Evolutionary conservation across 2,329 filamentous ascomycete genomes (phyloP).

Genomic region (Aspergillus tamarii): DNA sequence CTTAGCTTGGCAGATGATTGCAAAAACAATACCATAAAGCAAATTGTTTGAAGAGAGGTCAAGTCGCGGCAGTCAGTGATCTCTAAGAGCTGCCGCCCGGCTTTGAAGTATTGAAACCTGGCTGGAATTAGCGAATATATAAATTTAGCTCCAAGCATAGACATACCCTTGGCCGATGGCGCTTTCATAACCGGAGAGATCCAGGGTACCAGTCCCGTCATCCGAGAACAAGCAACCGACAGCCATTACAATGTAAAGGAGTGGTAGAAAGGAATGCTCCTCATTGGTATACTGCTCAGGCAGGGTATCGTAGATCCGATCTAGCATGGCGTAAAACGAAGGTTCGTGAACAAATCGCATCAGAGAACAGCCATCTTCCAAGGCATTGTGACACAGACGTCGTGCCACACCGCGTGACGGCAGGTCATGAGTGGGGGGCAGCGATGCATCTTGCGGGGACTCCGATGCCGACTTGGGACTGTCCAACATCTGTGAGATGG

Average conservation of each 20-base stretch:
- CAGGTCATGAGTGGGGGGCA: constrained; percentile 65
- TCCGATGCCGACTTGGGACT: constrained; percentile 67
- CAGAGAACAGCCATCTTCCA: constrained; percentile 65
- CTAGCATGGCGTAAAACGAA: constrained; percentile 75
- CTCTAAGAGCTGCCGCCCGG: constrained; percentile 66
- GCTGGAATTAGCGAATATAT: not conserved
- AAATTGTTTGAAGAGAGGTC: constrained; percentile 71
- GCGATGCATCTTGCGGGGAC: constrained; percentile 63
- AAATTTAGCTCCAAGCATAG: not conserved
- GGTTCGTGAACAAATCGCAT: constrained; percentile 79
- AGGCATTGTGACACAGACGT: constrained; percentile 60
- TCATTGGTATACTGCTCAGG: constrained; percentile 65
- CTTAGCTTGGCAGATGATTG: constrained; percentile 78
- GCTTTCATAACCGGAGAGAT: constrained; percentile 51
- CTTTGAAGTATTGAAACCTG: constrained; percentile 75
- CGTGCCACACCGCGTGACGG: constrained; percentile 65
- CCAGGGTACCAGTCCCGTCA: constrained; percentile 54
- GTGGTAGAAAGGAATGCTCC: constrained; percentile 69
- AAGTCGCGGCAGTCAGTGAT: constrained; percentile 70
- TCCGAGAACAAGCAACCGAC: constrained; percentile 74
- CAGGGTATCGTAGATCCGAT: constrained; percentile 74
- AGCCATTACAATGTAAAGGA: constrained; percentile 71
- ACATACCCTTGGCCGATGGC: constrained; percentile 60
- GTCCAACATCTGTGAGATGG: constrained; percentile 65
- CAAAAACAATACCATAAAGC: constrained; percentile 80